phyloP scores from a whole-genome alignment of 1,139 yeast species.

The Pneumocystis carinii region DNA sequence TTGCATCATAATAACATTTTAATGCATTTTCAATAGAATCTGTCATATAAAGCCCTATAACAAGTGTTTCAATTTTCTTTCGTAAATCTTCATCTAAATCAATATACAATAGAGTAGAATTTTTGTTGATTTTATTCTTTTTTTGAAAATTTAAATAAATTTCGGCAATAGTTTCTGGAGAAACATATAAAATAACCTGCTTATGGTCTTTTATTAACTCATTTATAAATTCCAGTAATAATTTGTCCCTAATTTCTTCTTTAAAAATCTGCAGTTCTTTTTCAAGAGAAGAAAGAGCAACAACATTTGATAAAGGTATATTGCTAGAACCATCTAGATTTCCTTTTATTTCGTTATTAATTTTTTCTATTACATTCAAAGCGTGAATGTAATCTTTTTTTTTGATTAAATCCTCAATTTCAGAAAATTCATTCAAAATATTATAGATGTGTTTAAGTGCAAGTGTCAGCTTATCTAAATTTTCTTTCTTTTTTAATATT shows the following conservation, averaged over 20 bases:
- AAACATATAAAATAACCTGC: not conserved
- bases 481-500: constrained; percentile 39
- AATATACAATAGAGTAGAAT: constrained; percentile 28
- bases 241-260: not conserved
- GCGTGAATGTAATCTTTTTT: not conserved
- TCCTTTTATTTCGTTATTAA: not conserved
- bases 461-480: constrained; percentile 48
- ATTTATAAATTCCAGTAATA: not conserved
- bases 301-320: not conserved
- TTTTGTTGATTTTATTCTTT: constrained; percentile 17
- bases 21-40: constrained; percentile 54
- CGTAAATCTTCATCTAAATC: constrained; percentile 30
- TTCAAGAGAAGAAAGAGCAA: not conserved
- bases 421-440: not conserved
- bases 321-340: not conserved
- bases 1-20: constrained; percentile 48
- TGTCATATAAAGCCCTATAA: constrained; percentile 27
- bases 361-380: not conserved
- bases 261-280: not conserved
- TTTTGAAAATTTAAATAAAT: not conserved
- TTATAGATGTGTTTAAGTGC: not conserved
- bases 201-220: not conserved
- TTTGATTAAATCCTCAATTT: not conserved
- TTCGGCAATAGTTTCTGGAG: not conserved
- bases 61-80: constrained; percentile 41